These are phyloP conservation scores for Leucaena leucocephala DNA, from an alignment of 306 rosid genomes.

Conservation along the genomic window DNA sequence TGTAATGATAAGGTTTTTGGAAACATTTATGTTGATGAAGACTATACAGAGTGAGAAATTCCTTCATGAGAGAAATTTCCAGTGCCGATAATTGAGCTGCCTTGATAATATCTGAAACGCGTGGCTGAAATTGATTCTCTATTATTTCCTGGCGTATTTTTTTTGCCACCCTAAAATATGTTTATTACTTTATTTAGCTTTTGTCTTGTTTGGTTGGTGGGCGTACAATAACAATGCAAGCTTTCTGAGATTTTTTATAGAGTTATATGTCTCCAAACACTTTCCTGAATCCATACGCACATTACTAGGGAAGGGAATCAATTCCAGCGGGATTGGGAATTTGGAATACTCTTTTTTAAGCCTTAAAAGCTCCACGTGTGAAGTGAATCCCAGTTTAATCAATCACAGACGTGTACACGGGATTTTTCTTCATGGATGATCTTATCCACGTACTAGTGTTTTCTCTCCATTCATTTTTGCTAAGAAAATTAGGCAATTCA, in stretches of 20 bases:
- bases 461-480: neutral
- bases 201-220: neutral
- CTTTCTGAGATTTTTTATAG: neutral
- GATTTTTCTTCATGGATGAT: neutral
- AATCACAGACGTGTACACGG: no score
- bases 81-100: neutral
- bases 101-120: neutral
- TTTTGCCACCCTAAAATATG: neutral
- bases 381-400: neutral
- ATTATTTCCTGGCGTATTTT: neutral
- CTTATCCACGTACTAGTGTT: neutral
- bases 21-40: neutral
- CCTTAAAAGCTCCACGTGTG: neutral
- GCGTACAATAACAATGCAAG: neutral
- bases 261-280: no score
- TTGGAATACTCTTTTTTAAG: neutral
- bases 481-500: neutral
- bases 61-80: neutral
- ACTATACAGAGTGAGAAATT: neutral
- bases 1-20: neutral
- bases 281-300: neutral
- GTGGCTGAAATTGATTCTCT: slow-evolving; percentile 4
- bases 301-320: neutral
- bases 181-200: neutral
- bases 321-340: neutral